Evolutionary conservation across 164 flowering plant species (phyloP).

Genomic region (Tetracentron sinense): DNA sequence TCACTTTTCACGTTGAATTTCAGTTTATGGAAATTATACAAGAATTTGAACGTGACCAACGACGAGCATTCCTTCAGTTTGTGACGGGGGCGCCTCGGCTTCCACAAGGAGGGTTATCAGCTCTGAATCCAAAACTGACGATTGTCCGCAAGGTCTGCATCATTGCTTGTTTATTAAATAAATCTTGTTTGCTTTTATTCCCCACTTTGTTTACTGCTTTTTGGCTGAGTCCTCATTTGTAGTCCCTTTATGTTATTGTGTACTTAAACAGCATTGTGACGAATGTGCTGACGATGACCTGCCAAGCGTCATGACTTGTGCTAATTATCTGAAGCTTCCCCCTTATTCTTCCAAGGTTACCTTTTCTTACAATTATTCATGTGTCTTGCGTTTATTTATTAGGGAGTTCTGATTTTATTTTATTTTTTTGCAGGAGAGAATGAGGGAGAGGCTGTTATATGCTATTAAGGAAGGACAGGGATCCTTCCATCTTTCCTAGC

Average conservation of each 20-base stretch:
- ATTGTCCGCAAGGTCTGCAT: slow-evolving; percentile 79
- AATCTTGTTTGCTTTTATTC: not conserved
- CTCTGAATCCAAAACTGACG: slow-evolving; percentile 85
- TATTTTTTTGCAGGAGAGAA: slow-evolving; percentile 53
- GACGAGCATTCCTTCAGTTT: slow-evolving; percentile 82
- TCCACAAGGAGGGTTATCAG: slow-evolving; percentile 88
- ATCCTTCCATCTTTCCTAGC: slow-evolving; percentile 81
- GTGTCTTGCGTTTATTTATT: not conserved
- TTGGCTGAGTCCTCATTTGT: not conserved
- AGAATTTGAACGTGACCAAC: slow-evolving; percentile 55
- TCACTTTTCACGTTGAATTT: slow-evolving; percentile 7
- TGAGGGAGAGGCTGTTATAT: slow-evolving; percentile 81
- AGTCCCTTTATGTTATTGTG: not conserved
- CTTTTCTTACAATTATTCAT: not conserved
- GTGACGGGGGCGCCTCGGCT: slow-evolving; percentile 97
- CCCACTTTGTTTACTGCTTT: not conserved
- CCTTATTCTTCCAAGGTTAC: slow-evolving; percentile 85
- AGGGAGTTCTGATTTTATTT: not conserved
- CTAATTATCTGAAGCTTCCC: slow-evolving; percentile 92
- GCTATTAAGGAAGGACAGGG: slow-evolving; percentile 97
- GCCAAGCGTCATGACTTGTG: slow-evolving; percentile 98
- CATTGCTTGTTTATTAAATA: not conserved
- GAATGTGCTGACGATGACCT: slow-evolving; percentile 56
- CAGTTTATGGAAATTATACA: slow-evolving; percentile 79
- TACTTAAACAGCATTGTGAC: slow-evolving; percentile 48